Evolutionary conservation across 805 yeast species (phyloP), one percentile per base, ranked within the genome.

Genomic region (Candida stauntonica): DNA sequence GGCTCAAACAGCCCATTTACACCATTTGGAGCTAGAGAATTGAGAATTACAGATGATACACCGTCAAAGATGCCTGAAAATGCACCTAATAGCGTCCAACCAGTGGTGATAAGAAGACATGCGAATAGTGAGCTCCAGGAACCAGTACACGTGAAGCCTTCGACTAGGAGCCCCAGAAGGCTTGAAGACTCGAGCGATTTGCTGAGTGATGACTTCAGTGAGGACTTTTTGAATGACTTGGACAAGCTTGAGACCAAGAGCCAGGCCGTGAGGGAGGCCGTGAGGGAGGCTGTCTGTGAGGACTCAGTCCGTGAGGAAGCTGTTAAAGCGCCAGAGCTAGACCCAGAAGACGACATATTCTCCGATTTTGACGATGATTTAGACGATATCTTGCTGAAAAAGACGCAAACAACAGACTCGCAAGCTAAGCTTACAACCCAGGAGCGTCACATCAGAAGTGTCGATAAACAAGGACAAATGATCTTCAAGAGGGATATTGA

Each of bases 401-500:
- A 39, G 31, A 29, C 38, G 2, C 42, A 44, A 3, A 31, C 30
- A 4, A 23, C 44, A 3, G 41, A 40, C 7, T 4, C 36, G 6
- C 34, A 29, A 19, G 27, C 41, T 2, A 35, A 26, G 24, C 19
- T 45, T 17, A 47, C 51, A 1, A 53, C 60, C 1, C 58, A 55
- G 26, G 52, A 55, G 20, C 44, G 33, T 20, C 38, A 38, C 3
- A 54, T 55, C 17, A 33, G 23, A 12, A 41, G 24, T 3, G 51
- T 41, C 17, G 58, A 54, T 26, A 24, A 30, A 17, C 48, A 47
- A 28, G 60, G 58, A 5, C 45, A 37, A 5, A 30, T 44, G 29
- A 37, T 44, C 4, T 54, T 55, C 45, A 53, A 50, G 34, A 41
- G 44, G 17, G 50, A 53, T 17, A 55, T 55, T 19, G 58, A 53